Base-by-base conservation (phyloP, 805 yeast species). In the Scheffersomyces coipomensis region DNA sequence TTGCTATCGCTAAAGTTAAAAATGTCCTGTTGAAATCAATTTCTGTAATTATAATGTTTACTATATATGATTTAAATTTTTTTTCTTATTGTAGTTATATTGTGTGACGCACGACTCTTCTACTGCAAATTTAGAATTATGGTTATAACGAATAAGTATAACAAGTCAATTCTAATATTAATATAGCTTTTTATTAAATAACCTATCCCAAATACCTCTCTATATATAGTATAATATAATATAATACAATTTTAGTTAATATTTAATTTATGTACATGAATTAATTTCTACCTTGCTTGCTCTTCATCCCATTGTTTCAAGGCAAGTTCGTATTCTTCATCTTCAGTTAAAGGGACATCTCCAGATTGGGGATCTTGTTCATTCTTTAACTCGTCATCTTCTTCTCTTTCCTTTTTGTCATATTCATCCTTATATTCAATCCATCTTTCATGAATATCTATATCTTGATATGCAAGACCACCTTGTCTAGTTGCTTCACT, bases 381-480 rank as follows among this genome's bases (percentile, higher is more conserved):
- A 9, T 16, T 29, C 7, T 37, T 40, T 17, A 38, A 13, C 23
- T 44, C 38, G 26, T 76, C 73, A 24, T 66, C 69, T 45, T 78
- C 85, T 35, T 71, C 70, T 26, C 57, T 53, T 42, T 67, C 75
- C 35, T 51, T 39, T 35, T 76, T 73, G 47, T 93, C 99, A 60
- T 87, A 89, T 35, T 67, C 68, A 19, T 77, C 84, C 57, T 90
- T 93, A 48, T 82, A 73, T 42, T 88, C 97, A 9, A 93, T 77
- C 99, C 99, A 93, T 43, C 99, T 73, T 48, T 93, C 99, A 50
- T 93, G 99, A 4, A 88, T 78, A 57, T 90, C 97, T 5, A 79
- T 66, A 12, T 75, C 77, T 34, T 68, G 63, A 23, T 41, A 48
- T 4, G 69, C 79, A 32, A 73, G 59, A 34, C 86, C 81, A 29